Percentiles rank a stretch among this genome's conserved stretches.
phyloP scores from a whole-genome alignment of 805 yeast genomes.

The Tetrapisispora taiwanensis region DNA sequence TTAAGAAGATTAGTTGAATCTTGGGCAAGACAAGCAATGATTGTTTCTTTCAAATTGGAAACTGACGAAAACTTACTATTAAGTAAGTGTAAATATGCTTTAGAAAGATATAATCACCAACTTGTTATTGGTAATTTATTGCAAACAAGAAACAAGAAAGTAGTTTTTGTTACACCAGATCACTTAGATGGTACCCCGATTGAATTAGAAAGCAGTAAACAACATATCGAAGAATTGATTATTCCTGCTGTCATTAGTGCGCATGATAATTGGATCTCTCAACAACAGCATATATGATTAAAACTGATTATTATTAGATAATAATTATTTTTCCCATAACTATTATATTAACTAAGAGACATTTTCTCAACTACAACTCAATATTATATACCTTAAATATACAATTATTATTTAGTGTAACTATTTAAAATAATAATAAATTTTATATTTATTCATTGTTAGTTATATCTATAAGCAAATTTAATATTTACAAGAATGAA shows the following conservation, averaged over 20 bases:
- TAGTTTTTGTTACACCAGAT: slow-evolving; percentile 56
- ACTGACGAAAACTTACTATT: slow-evolving; percentile 68
- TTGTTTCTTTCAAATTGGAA: slow-evolving; percentile 86
- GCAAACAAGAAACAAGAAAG: slow-evolving; percentile 80
- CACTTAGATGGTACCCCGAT: slow-evolving; percentile 38
- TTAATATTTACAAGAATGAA: slow-evolving; percentile 37
- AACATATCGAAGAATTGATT: slow-evolving; percentile 59
- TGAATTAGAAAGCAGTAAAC: slow-evolving; percentile 35
- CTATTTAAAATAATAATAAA: too few species aligned
- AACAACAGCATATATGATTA: slow-evolving; percentile 7
- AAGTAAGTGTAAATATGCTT: slow-evolving; percentile 67
- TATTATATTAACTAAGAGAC: too few species aligned
- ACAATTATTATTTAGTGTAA: too few species aligned
- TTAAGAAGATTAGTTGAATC: slow-evolving; percentile 75
- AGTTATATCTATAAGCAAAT: not conserved
- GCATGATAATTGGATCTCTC: slow-evolving; percentile 55
- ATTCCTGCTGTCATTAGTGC: slow-evolving; percentile 63
- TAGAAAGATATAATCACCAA: slow-evolving; percentile 82
- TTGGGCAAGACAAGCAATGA: slow-evolving; percentile 95
- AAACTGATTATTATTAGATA: not conserved
- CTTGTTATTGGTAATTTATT: slow-evolving; percentile 87
- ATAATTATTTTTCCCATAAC: not conserved
- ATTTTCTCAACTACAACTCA: too few species aligned
- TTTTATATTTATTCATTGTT: not conserved
- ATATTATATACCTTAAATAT: too few species aligned